Base-by-base conservation (phyloP, 352 stramenopile genomes). In the Phytophthora litchii region DNA sequence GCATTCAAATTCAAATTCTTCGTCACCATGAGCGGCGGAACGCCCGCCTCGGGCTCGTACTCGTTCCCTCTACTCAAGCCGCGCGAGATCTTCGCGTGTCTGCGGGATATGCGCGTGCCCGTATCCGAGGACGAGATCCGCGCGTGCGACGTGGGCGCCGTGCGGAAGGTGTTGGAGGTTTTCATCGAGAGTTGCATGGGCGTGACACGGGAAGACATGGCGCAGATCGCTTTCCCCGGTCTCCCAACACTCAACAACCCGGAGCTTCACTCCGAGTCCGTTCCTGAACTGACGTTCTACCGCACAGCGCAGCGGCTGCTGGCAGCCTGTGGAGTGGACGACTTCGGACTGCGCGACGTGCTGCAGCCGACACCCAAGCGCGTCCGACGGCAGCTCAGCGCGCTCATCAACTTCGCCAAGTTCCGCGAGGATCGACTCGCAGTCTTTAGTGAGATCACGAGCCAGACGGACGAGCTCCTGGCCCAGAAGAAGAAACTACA, bases 371-470 rank as follows among this genome's bases (percentile, higher is more conserved):
- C 74, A 17, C 63, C 77, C 25, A 98, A 97, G 61, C 85, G 96
- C 54, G 83, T 99, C 38, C 81, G 89, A 11, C 72, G 86, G 0
- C 94, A 99, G 62, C 79, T 99, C 29, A 98, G 91, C 55, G 97
- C 94, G 19, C 86, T 98, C 37, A 98, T 99, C 61, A 99, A 99
- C 80, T 98, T 99, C 73, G 80, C 91, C 49, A 98, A 98, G 67
- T 99, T 98, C 69, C 80, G 94, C 14, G 92, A 99, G 53, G 95
- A 99, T 60, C 89, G 93, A 10, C 58, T 98, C 20, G 67, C 65
- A 1, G 68, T 92, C 12, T 98, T 98, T 57, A 72, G 66, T 4
- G 77, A 96, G 13, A 71, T 97, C 32, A 92, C 75, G 27, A 72
- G 80, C n/a, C 70, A 94, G 56, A 87, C 90, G 2, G 86, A 95